Percentiles rank a stretch among this genome's conserved stretches.
These are phyloP conservation scores for Epichloe hybrida DNA, from an alignment of 2,329 filamentous ascomycete species.

Conservation along the genomic window DNA sequence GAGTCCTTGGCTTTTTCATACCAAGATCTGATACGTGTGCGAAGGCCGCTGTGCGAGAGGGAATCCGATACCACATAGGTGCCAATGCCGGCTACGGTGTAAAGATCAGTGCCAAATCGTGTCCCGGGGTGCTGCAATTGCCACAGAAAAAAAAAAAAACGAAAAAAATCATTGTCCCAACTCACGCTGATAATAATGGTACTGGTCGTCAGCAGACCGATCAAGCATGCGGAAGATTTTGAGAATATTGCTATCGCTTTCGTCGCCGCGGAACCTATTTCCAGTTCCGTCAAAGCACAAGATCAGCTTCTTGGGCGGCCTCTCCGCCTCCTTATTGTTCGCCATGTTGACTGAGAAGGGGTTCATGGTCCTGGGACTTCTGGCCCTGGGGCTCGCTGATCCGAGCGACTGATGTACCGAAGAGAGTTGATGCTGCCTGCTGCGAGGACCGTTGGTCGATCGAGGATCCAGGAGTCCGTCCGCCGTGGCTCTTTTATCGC, in stretches of 20 bases:
- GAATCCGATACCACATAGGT: constrained; percentile 54
- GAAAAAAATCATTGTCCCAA: neutral
- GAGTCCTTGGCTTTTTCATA: constrained; percentile 65
- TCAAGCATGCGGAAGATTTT: constrained; percentile 61
- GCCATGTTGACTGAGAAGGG: neutral
- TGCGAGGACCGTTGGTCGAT: neutral
- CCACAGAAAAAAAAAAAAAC: too few relatives aligned
- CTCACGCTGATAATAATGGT: constrained; percentile 50
- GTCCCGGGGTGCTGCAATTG: fast-evolving
- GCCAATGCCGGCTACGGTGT: constrained; percentile 48
- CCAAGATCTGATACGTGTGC: constrained; percentile 49
- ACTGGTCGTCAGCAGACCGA: constrained; percentile 46
- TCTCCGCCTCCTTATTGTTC: neutral
- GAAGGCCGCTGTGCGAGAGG: constrained; percentile 41
- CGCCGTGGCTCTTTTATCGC: neutral
- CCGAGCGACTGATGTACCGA: neutral
- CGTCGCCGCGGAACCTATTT: constrained; percentile 50
- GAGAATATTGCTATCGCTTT: constrained; percentile 51
- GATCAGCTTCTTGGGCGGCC: constrained; percentile 32
- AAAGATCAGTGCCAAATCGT: neutral
- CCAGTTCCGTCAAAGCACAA: constrained; percentile 52
- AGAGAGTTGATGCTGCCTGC: neutral
- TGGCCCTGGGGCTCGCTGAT: neutral
- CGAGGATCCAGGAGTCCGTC: neutral
- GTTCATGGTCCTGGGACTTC: neutral